Evolutionary conservation across 176 grass and related monocot species (phyloP).

Genomic region (Juncus inflexus): DNA sequence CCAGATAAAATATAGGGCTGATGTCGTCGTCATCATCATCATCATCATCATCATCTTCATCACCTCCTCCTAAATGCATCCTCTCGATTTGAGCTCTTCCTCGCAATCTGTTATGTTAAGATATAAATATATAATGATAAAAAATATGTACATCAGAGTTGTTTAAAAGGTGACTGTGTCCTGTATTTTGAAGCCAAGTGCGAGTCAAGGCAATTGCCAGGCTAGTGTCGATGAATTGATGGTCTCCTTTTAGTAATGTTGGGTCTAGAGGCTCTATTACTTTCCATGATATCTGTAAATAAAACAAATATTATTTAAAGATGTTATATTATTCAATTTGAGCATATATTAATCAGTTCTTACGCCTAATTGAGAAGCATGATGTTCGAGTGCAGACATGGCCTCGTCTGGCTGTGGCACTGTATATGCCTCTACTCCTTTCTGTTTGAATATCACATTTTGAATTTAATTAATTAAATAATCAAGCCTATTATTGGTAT

Average conservation of each 20-base stretch:
- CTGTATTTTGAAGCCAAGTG: slow-evolving; percentile 65
- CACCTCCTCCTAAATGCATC: slow-evolving; percentile 33
- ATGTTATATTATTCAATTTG: too few species aligned
- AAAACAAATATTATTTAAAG: too few species aligned
- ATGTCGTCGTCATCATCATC: slow-evolving; percentile 24
- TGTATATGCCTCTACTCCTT: slow-evolving; percentile 65
- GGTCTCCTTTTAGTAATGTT: slow-evolving; percentile 75
- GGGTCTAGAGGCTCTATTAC: slow-evolving; percentile 60
- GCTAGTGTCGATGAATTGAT: slow-evolving; percentile 76
- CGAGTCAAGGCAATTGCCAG: slow-evolving; percentile 81
- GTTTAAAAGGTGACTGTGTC: slow-evolving; percentile 36
- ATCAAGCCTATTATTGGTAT: not conserved
- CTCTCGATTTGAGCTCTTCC: slow-evolving; percentile 67
- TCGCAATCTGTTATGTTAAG: slow-evolving; percentile 42
- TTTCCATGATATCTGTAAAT: slow-evolving; percentile 68
- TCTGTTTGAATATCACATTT: slow-evolving; percentile 52
- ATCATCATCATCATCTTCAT: slow-evolving; percentile 21
- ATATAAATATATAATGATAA: not conserved
- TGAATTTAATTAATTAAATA: too few species aligned
- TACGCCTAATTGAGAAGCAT: slow-evolving; percentile 84
- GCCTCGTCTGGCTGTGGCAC: slow-evolving; percentile 76
- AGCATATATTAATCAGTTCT: slow-evolving; percentile 29
- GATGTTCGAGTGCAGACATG: slow-evolving; percentile 53
- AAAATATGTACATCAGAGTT: slow-evolving; percentile 38
- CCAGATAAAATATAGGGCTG: slow-evolving; percentile 56